Conservation (phyloP, 108 stramenopile species). For the Nitzschia sp. region DNA sequence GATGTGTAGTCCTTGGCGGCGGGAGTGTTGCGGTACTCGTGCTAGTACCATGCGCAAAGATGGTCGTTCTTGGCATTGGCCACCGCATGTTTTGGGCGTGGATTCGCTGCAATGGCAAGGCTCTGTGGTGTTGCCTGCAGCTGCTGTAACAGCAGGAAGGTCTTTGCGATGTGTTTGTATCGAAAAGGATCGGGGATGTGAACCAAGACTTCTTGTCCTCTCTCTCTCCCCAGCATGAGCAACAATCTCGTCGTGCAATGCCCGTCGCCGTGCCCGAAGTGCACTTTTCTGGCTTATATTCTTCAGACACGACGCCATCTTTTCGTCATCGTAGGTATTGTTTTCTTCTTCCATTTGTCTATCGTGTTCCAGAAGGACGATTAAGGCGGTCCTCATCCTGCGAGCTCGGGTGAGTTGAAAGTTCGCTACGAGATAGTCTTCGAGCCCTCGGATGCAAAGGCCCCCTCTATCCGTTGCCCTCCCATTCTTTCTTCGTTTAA, state of each 20-base stretch:
- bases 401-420: not conserved
- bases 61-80: too few species aligned
- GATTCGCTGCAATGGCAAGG: too few species aligned
- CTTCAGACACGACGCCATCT: not conserved
- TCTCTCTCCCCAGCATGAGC: too few species aligned
- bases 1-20: too few species aligned
- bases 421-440: not conserved
- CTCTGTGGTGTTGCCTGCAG: too few species aligned
- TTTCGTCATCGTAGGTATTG: not conserved
- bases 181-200: too few species aligned
- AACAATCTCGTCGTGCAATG: slow-evolving; percentile 1
- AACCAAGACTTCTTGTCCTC: too few species aligned
- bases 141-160: too few species aligned
- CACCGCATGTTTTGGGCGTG: too few species aligned
- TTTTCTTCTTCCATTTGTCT: not conserved
- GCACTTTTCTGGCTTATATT: not conserved
- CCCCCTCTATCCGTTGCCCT: not conserved
- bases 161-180: too few species aligned
- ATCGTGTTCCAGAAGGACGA: slow-evolving; percentile 6
- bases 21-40: too few species aligned
- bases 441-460: not conserved
- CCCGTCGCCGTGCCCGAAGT: not conserved
- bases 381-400: not conserved
- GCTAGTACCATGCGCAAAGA: too few species aligned
- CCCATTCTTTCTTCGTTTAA: not conserved